These are phyloP conservation scores for Prunus kanzakura DNA, from an alignment of 306 rosid species.

Conservation along the genomic window DNA sequence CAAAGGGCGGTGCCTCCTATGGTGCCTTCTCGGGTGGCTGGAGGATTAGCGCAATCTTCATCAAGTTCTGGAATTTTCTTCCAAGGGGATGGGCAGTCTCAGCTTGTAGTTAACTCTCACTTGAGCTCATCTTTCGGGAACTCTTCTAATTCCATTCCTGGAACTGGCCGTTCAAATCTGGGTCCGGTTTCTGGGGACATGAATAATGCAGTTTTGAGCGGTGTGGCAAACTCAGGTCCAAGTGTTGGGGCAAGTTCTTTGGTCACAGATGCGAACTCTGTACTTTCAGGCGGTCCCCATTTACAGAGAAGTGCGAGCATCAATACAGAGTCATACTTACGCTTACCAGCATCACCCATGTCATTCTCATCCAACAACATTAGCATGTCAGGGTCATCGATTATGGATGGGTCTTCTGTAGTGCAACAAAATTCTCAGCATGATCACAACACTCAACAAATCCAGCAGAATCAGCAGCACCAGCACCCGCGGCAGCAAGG, in stretches of 20 bases:
- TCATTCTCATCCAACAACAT: slow-evolving; percentile 93
- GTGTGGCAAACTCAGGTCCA: slow-evolving; percentile 88
- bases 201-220: slow-evolving; percentile 68
- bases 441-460: slow-evolving; percentile 70
- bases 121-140: slow-evolving; percentile 81
- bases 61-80: slow-evolving; percentile 95
- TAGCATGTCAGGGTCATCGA: slow-evolving; percentile 86
- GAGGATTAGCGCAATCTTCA: slow-evolving; percentile 90
- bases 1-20: slow-evolving; percentile 73
- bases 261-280: slow-evolving; percentile 98
- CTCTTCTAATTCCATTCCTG: slow-evolving; percentile 70
- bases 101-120: slow-evolving; percentile 74
- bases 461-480: slow-evolving; percentile 64
- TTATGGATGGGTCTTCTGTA: slow-evolving; percentile 83
- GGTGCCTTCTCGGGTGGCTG: slow-evolving; percentile 92
- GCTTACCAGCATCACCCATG: slow-evolving; percentile 91
- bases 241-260: slow-evolving; percentile 96
- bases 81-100: slow-evolving; percentile 92
- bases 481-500: slow-evolving; percentile 65
- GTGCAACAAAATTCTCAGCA: slow-evolving; percentile 86
- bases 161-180: slow-evolving; percentile 71
- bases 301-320: slow-evolving; percentile 97
- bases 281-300: slow-evolving; percentile 90
- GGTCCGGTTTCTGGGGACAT: slow-evolving; percentile 90
- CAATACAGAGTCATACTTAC: slow-evolving; percentile 77